phyloP scores from a whole-genome alignment of 345 rosid species.

The Draba incana region DNA sequence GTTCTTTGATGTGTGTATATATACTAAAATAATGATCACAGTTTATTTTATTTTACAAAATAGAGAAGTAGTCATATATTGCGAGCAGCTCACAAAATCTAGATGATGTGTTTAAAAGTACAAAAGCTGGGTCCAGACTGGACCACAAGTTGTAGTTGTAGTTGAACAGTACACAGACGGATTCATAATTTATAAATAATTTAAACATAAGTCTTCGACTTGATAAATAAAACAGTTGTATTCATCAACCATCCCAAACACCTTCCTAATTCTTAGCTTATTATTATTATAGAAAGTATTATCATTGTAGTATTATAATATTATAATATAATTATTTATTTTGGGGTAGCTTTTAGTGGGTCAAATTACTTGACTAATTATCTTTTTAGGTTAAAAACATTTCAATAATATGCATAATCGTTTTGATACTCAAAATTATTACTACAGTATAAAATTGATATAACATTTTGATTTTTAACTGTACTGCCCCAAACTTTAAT shows the following conservation, averaged over 20 bases:
- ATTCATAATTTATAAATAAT: constrained; percentile 23
- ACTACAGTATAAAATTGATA: too few species aligned
- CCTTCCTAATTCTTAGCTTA: background rate
- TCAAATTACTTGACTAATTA: constrained; percentile 3
- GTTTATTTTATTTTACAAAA: background rate
- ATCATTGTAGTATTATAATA: too few species aligned
- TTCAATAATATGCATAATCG: too few species aligned
- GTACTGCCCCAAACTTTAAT: too few species aligned
- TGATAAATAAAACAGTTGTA: constrained; percentile 31
- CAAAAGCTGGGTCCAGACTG: constrained; percentile 29
- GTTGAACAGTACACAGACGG: constrained; percentile 20
- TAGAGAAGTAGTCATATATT: constrained; percentile 26
- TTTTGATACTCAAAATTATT: too few species aligned
- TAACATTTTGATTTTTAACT: too few species aligned
- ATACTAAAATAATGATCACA: background rate
- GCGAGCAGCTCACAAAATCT: constrained; percentile 40
- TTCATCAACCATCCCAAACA: constrained; percentile 24
- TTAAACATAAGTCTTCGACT: constrained; percentile 29
- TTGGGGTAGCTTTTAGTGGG: background rate
- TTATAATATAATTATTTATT: too few species aligned
- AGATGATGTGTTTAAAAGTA: constrained; percentile 20
- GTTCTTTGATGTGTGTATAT: constrained; percentile 13
- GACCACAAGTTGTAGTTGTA: constrained; percentile 38
- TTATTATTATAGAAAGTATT: background rate
- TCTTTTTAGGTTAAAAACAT: too few species aligned